These are phyloP conservation scores for Sporothrix mexicana DNA, from an alignment of 2,329 filamentous ascomycete genomes.

Conservation along the genomic window DNA sequence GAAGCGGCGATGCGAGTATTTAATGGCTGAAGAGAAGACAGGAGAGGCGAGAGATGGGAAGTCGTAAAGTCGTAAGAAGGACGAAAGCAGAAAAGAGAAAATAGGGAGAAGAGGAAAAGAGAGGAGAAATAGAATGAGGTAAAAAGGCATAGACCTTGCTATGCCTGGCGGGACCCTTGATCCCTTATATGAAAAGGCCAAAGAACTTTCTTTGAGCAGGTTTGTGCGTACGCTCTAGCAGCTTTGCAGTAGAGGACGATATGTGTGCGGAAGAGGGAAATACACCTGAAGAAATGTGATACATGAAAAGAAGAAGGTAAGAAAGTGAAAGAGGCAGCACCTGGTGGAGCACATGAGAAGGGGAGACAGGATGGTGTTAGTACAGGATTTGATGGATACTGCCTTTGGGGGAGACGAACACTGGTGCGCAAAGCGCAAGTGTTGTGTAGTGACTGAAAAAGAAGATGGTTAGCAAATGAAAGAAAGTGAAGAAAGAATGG, in stretches of 20 bases:
- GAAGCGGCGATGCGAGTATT: neutral
- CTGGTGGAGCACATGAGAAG: neutral
- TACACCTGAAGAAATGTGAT: neutral
- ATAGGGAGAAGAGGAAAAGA: neutral
- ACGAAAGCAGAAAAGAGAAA: neutral
- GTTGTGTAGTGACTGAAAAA: neutral
- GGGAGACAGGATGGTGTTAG: slow-evolving; percentile 9
- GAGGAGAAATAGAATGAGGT: neutral
- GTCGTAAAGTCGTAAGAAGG: neutral
- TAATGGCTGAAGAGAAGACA: neutral
- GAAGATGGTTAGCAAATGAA: neutral
- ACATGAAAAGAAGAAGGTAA: neutral
- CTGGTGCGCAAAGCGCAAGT: neutral
- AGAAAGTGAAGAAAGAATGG: neutral
- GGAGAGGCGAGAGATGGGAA: neutral
- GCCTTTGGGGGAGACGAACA: neutral
- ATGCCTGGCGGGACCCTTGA: neutral
- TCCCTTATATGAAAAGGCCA: neutral
- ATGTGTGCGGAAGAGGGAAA: neutral
- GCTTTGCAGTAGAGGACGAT: neutral
- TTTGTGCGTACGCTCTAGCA: neutral
- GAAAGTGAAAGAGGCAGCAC: neutral
- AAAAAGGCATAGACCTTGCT: slow-evolving; percentile 4
- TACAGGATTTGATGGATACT: slow-evolving; percentile 11
- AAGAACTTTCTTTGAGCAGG: neutral